Conservation (phyloP, 1,284 basidiomycete genomes). For the Chalciporus sp. region DNA sequence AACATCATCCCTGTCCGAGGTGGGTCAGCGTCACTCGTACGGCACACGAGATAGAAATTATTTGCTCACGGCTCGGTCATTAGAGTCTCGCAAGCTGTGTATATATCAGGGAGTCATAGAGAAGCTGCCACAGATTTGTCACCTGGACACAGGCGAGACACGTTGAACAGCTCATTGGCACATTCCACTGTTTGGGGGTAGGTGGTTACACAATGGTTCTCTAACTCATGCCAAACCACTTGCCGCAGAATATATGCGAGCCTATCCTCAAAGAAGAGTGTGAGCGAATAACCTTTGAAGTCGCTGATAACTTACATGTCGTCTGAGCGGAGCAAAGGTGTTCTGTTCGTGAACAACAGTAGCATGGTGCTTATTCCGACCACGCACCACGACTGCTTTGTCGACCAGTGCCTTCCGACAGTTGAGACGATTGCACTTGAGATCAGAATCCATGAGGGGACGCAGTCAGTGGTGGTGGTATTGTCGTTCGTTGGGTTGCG, state of each 20-base stretch:
- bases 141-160: slow-evolving; percentile 77
- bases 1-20: slow-evolving; percentile 68
- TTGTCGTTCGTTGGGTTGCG: neutral
- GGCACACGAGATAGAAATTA: slow-evolving; percentile 1
- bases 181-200: slow-evolving; percentile 62
- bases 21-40: neutral
- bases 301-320: slow-evolving; percentile 46
- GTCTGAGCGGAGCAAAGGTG: slow-evolving; percentile 30
- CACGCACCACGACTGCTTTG: slow-evolving; percentile 79
- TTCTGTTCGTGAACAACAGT: slow-evolving; percentile 26
- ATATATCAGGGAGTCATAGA: slow-evolving; percentile 12
- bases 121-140: slow-evolving; percentile 5
- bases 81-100: slow-evolving; percentile 73
- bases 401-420: slow-evolving; percentile 67
- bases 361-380: slow-evolving; percentile 29
- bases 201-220: neutral
- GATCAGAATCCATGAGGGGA: slow-evolving; percentile 44
- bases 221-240: slow-evolving; percentile 21
- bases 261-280: slow-evolving; percentile 37
- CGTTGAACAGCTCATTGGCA: slow-evolving; percentile 79
- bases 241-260: slow-evolving; percentile 84
- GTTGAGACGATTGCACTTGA: slow-evolving; percentile 76
- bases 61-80: slow-evolving; percentile 70
- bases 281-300: slow-evolving; percentile 19
- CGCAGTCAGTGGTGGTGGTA: neutral